Evolutionary conservation across 805 yeast species (phyloP), one percentile per base, ranked within the genome.

Genomic region (Kodamaea sagamina): DNA sequence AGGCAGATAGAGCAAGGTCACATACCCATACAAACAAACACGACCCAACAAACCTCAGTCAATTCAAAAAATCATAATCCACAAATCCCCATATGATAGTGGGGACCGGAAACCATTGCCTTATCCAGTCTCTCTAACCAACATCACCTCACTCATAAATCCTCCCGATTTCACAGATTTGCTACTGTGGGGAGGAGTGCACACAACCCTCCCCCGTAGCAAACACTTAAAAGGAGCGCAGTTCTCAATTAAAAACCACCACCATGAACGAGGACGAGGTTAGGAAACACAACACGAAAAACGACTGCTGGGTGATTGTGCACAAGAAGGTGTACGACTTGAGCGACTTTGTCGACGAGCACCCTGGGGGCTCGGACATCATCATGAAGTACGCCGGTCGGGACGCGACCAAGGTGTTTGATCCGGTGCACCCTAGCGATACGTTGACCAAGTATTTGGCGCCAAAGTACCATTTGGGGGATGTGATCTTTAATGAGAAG

Each of bases 341-440:
- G 46, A 81, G 93, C 0, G 78, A 78, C 40, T 81, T 80, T 51
- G 54, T 77, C 26, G 69, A 68, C 15, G 70, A 75, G 34, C 86
- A 81, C 52, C 86, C 86, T 8, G 86, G 86, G 24, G 86, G 86
- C 3, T 55, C 73, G 13, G 71, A 67, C 4, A 74, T 80, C 42
- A 77, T 81, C 26, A 61, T 77, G 43, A 78, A 77, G 56, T 81
- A 59, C 54, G 68, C 71, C n/a, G 74, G 77, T 1, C 63, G 62
- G 44, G 74, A 68, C 48, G 95, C 92, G 8, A 84, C 93, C 6
- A 82, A 84, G 53, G 80, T 87, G 7, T 92, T 89, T 58, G 87
- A 84, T 46, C 96, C 96, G 13, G 75, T 92, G 47, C 99, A 92
- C 63, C 93, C 98, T 0, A 78, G 84, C n/a, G 96, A 89, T 54